Conservation (phyloP, 495 filamentous ascomycete genomes). For the Margaritispora aquatica region DNA sequence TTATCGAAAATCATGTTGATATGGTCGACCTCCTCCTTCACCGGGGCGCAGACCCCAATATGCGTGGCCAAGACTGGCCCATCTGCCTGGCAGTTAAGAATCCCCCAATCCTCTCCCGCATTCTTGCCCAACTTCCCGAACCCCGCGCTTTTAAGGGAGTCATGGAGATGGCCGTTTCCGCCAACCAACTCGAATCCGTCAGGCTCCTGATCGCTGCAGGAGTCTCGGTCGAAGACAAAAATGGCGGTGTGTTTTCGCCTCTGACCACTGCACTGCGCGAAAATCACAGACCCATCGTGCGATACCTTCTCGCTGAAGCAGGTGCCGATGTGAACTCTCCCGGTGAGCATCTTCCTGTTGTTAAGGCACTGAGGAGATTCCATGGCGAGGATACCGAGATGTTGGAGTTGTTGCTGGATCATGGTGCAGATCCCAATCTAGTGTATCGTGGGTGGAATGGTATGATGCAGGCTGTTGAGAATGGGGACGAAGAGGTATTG, state of each 20-base stretch:
- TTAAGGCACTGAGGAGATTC: constrained; percentile 45
- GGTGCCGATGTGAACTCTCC: constrained; percentile 46
- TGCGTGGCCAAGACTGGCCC: constrained; percentile 49
- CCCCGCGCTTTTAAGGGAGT: constrained; percentile 45
- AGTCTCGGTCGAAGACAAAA: constrained; percentile 48
- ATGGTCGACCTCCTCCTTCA: constrained; percentile 41
- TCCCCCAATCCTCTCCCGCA: constrained; percentile 36
- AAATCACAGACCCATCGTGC: constrained; percentile 39
- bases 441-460: constrained; percentile 48
- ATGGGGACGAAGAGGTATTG: constrained; percentile 36
- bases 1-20: constrained; percentile 38
- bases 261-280: constrained; percentile 50
- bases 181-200: constrained; percentile 38
- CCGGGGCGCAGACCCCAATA: constrained; percentile 44
- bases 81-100: constrained; percentile 46
- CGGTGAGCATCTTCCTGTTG: constrained; percentile 47
- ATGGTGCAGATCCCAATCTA: constrained; percentile 48
- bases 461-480: constrained; percentile 43
- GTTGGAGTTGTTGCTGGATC: constrained; percentile 38
- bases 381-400: constrained; percentile 42
- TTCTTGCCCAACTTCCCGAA: constrained; percentile 37
- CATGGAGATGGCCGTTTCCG: constrained; percentile 48
- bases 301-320: constrained; percentile 42
- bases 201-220: constrained; percentile 41
- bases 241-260: constrained; percentile 49